Conservation (phyloP, 2,329 filamentous ascomycete genomes). For the Aspergillus novoparasiticus region DNA sequence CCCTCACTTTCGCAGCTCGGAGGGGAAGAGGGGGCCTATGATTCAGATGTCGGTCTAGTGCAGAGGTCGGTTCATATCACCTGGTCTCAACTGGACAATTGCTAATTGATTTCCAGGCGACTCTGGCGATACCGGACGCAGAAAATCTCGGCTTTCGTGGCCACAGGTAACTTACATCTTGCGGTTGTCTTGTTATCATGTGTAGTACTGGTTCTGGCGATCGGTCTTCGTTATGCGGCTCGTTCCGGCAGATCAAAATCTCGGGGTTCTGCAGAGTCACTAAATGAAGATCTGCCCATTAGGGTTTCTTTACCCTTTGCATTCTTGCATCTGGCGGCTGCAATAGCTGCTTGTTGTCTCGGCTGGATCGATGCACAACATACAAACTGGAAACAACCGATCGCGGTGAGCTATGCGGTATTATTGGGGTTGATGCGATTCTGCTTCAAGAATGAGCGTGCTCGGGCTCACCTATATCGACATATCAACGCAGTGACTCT, state of each 20-base stretch:
- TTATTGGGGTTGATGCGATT: conserved; percentile 24
- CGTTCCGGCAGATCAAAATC: conserved; percentile 10
- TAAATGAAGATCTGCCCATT: background rate
- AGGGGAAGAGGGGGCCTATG: background rate
- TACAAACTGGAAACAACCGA: conserved; percentile 23
- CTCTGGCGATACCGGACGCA: conserved; percentile 29
- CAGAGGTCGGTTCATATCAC: background rate
- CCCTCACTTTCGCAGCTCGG: background rate
- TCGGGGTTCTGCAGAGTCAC: conserved; percentile 3
- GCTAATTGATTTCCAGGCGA: conserved; percentile 7
- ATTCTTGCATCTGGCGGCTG: conserved; percentile 18
- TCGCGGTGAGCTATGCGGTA: conserved; percentile 28
- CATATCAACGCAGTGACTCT: conserved; percentile 29
- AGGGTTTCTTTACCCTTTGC: conserved; percentile 15
- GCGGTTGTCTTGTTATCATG: conserved; percentile 24
- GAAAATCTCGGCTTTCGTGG: conserved; percentile 26
- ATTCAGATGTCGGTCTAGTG: background rate
- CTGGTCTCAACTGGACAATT: background rate
- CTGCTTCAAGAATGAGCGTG: conserved; percentile 13
- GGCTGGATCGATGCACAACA: conserved; percentile 15
- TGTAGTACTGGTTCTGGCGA: conserved; percentile 17
- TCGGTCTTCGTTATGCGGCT: conserved; percentile 12
- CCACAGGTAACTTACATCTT: conserved; percentile 27
- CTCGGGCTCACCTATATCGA: conserved; percentile 21
- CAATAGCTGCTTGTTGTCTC: conserved; percentile 21